Percentiles rank a stretch among this genome's conserved stretches.
Conservation (phyloP, 2,329 filamentous ascomycete species). For the Corinectria fuckeliana region DNA sequence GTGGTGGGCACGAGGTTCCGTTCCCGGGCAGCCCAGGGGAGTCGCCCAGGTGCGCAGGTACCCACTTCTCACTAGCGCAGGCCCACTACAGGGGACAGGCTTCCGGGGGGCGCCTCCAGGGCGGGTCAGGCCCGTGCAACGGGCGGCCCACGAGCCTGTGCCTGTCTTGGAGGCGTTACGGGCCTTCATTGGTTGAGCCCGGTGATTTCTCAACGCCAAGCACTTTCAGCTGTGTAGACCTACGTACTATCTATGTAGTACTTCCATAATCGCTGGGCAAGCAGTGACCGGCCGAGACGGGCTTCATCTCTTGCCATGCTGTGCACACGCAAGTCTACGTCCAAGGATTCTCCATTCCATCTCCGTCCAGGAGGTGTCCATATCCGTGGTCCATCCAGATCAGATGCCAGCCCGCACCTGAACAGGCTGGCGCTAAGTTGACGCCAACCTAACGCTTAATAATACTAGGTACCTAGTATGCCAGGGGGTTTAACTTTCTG, state of each 20-base stretch:
- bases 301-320: not conserved
- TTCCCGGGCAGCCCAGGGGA: too few relatives aligned
- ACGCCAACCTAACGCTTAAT: not conserved
- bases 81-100: slow-evolving; percentile 11
- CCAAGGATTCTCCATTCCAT: slow-evolving; percentile 1
- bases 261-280: not conserved
- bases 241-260: not conserved
- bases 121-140: slow-evolving; percentile 2
- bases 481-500: not conserved
- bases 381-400: not conserved
- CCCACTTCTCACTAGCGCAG: slow-evolving; percentile 27
- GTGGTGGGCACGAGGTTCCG: not conserved
- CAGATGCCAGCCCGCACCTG: not conserved
- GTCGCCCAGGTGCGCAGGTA: not conserved
- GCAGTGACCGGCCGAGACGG: not conserved
- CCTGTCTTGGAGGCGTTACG: slow-evolving; percentile 15
- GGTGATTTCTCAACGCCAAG: not conserved
- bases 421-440: not conserved
- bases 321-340: not conserved
- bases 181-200: slow-evolving; percentile 14
- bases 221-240: not conserved
- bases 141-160: slow-evolving; percentile 11
- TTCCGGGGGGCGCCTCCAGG: slow-evolving; percentile 23
- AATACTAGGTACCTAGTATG: too few relatives aligned
- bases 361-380: not conserved